A percentile compares a stretch with the other conserved stretches of the same genome.
phyloP scores from a whole-genome alignment of 805 yeast genomes.

The Saturnispora besseyi region DNA sequence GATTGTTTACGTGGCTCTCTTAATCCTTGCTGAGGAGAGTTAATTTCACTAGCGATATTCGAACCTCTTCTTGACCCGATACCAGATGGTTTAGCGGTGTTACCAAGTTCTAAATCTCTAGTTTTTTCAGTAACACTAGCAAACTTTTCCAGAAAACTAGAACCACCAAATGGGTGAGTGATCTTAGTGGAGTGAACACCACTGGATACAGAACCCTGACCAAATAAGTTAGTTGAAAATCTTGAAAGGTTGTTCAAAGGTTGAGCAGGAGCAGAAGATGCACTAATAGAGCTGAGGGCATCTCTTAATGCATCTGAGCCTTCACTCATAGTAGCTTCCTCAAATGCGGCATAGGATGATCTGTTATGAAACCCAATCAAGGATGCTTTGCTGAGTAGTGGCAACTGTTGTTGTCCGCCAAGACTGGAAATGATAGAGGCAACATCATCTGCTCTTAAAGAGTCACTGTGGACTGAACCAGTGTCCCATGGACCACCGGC shows the following conservation, averaged over 20 bases:
- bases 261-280: conserved; percentile 19
- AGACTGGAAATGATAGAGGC: conserved; percentile 28
- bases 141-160: conserved; percentile 52
- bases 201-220: conserved; percentile 50
- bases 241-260: conserved; percentile 21
- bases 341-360: conserved; percentile 13
- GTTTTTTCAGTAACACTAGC: conserved; percentile 62
- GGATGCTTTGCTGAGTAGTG: conserved; percentile 16
- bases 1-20: conserved; percentile 36
- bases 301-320: conserved; percentile 27
- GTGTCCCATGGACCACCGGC: neutral
- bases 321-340: conserved; percentile 24
- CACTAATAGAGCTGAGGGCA: conserved; percentile 27
- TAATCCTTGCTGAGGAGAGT: conserved; percentile 23
- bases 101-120: conserved; percentile 43
- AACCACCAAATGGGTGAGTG: conserved; percentile 19
- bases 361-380: conserved; percentile 16
- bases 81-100: conserved; percentile 20
- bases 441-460: conserved; percentile 19
- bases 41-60: conserved; percentile 28
- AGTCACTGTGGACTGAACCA: neutral
- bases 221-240: conserved; percentile 34
- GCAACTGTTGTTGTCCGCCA: conserved; percentile 14
- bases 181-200: conserved; percentile 10
- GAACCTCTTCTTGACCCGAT: conserved; percentile 46